Conservation (phyloP, 2,329 filamentous ascomycete species). For the Trichoderma sp. region DNA sequence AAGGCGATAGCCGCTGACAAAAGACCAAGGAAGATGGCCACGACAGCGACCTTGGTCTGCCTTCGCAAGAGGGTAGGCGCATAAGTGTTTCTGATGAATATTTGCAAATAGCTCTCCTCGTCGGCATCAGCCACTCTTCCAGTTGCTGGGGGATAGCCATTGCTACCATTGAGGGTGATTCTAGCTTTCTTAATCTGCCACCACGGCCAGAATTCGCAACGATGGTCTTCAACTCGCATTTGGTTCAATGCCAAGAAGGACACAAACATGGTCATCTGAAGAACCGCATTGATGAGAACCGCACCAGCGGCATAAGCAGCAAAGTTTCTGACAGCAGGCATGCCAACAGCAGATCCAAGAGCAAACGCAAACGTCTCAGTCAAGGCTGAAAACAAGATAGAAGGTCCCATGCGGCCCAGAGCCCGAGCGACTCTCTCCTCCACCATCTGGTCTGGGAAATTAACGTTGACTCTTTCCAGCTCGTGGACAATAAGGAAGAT, state of each 20-base stretch:
- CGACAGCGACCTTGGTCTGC: conserved; percentile 72
- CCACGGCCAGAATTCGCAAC: conserved; percentile 91
- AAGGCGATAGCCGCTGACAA: conserved; percentile 84
- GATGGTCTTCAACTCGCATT: conserved; percentile 79
- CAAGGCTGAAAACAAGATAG: conserved; percentile 89
- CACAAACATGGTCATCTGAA: conserved; percentile 96
- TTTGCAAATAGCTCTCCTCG: conserved; percentile 79
- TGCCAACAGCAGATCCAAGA: conserved; percentile 88
- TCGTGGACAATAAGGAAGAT: conserved; percentile 99
- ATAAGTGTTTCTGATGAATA: conserved; percentile 87
- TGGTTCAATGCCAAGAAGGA: conserved; percentile 91
- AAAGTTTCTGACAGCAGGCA: conserved; percentile 98
- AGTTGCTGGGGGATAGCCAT: conserved; percentile 56
- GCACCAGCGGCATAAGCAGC: conserved; percentile 94
- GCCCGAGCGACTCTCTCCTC: conserved; percentile 83
- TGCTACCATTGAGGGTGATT: conserved; percentile 58
- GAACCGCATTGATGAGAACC: conserved; percentile 93
- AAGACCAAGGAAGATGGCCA: conserved; percentile 80
- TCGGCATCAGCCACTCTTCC: conserved; percentile 67
- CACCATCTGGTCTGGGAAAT: conserved; percentile 83
- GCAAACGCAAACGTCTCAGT: conserved; percentile 94
- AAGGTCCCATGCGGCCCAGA: conserved; percentile 94
- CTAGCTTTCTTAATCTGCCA: conserved; percentile 74
- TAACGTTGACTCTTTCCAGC: conserved; percentile 91
- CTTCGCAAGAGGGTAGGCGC: conserved; percentile 78